phyloP scores from a whole-genome alignment of 208 protist species.

The Leishmania tarentolae region DNA sequence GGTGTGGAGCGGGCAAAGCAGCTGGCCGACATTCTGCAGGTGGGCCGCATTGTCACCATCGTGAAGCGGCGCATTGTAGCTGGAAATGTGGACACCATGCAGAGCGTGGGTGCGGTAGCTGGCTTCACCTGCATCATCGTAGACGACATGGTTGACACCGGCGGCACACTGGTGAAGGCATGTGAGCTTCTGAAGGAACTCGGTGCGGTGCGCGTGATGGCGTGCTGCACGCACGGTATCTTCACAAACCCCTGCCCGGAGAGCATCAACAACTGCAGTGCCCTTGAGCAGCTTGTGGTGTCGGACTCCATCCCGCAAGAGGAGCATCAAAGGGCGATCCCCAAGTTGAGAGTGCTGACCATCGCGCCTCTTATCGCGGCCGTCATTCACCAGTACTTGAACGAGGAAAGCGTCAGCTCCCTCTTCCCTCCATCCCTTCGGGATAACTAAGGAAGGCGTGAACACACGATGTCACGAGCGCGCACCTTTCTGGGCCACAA shows the following conservation, averaged over 20 bases:
- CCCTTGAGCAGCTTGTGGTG: conserved; percentile 91
- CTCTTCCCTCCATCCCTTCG: conserved; percentile 57
- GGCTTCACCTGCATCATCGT: conserved; percentile 94
- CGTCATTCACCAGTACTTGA: conserved; percentile 72
- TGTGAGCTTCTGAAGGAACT: conserved; percentile 91
- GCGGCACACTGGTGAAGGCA: conserved; percentile 91
- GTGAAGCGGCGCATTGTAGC: conserved; percentile 89
- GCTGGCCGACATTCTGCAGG: conserved; percentile 89
- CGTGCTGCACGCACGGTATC: conserved; percentile 95
- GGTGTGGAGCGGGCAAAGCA: conserved; percentile 93
- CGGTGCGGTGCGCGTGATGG: conserved; percentile 92
- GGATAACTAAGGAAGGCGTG: background rate
- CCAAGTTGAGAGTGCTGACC: conserved; percentile 89
- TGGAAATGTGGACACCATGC: conserved; percentile 86
- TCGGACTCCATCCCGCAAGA: conserved; percentile 94
- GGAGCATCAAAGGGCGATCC: conserved; percentile 61
- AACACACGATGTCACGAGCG: background rate
- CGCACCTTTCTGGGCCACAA: background rate
- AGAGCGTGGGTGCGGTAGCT: conserved; percentile 94
- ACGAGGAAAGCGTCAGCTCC: conserved; percentile 69
- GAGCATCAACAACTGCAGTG: conserved; percentile 82
- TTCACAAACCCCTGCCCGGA: conserved; percentile 87
- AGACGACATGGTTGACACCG: conserved; percentile 98
- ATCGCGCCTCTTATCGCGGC: conserved; percentile 89
- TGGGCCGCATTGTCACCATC: conserved; percentile 94